Evolutionary conservation across 192 early-diverging fungal species (phyloP).

Genomic region (Neocallimastix lanati): DNA sequence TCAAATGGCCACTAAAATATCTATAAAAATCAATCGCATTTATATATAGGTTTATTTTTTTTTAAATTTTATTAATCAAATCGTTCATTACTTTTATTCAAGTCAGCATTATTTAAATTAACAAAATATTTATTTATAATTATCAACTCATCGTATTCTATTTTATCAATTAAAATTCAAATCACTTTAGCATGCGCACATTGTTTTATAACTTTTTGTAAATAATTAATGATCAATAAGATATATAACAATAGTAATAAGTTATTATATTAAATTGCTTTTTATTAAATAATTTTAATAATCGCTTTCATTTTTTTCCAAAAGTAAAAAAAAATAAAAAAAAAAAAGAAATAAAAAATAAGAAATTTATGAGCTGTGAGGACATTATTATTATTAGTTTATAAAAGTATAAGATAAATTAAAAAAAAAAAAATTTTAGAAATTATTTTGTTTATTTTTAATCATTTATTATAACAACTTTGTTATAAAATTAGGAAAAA

Average conservation of each 20-base stretch:
- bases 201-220: neutral
- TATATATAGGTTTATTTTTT: neutral
- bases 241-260: neutral
- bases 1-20: neutral
- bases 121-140: neutral
- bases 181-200: neutral
- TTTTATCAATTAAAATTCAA: neutral
- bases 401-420: too few species aligned
- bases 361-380: neutral
- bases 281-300: neutral
- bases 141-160: neutral
- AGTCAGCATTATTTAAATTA: neutral
- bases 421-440: too few species aligned
- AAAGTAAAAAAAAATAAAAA: too few species aligned
- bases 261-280: neutral
- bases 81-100: neutral
- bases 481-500: too few species aligned
- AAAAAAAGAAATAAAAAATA: too few species aligned
- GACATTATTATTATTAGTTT: too few species aligned
- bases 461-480: too few species aligned
- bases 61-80: neutral
- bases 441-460: too few species aligned
- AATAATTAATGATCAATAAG: neutral
- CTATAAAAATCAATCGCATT: neutral
- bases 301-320: neutral